Evolutionary conservation across 2,329 filamentous ascomycete species (phyloP).

Genomic region (Ceratocystis cacaofunesta): DNA sequence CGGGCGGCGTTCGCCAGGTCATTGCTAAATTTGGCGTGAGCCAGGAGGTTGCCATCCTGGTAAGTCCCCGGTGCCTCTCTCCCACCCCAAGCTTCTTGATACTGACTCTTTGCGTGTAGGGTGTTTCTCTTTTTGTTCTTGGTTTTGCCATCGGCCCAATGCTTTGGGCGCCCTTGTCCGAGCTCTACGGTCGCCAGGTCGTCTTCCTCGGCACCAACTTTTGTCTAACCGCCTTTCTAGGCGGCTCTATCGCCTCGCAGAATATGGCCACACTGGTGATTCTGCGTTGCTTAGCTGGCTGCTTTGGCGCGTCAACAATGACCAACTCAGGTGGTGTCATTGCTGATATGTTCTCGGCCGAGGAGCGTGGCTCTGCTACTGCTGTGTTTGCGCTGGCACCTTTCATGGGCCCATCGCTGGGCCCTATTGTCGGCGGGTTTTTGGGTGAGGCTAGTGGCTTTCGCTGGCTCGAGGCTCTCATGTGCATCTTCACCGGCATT

Average conservation of each 20-base stretch:
- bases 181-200: slow-evolving; percentile 46
- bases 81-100: neutral
- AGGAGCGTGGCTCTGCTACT: slow-evolving; percentile 42
- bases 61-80: slow-evolving; percentile 1
- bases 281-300: slow-evolving; percentile 53
- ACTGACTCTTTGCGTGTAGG: slow-evolving; percentile 20
- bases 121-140: slow-evolving; percentile 49
- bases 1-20: slow-evolving; percentile 40
- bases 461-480: slow-evolving; percentile 50
- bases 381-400: slow-evolving; percentile 47
- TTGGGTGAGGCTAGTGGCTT: slow-evolving; percentile 44
- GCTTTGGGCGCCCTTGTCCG: slow-evolving; percentile 51
- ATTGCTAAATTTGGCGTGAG: slow-evolving; percentile 38
- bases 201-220: slow-evolving; percentile 46
- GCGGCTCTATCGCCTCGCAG: slow-evolving; percentile 39
- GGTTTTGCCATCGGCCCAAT: slow-evolving; percentile 48
- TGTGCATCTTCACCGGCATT: slow-evolving; percentile 44
- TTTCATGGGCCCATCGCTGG: slow-evolving; percentile 45
- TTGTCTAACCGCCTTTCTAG: slow-evolving; percentile 46
- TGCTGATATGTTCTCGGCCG: slow-evolving; percentile 45
- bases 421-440: slow-evolving; percentile 50
- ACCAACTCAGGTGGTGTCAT: slow-evolving; percentile 49
- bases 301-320: slow-evolving; percentile 47
- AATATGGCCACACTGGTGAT: slow-evolving; percentile 47
- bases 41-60: slow-evolving; percentile 38